These are phyloP conservation scores for Roridomyces roridus DNA, from an alignment of 768 basidiomycete genomes.

Conservation along the genomic window DNA sequence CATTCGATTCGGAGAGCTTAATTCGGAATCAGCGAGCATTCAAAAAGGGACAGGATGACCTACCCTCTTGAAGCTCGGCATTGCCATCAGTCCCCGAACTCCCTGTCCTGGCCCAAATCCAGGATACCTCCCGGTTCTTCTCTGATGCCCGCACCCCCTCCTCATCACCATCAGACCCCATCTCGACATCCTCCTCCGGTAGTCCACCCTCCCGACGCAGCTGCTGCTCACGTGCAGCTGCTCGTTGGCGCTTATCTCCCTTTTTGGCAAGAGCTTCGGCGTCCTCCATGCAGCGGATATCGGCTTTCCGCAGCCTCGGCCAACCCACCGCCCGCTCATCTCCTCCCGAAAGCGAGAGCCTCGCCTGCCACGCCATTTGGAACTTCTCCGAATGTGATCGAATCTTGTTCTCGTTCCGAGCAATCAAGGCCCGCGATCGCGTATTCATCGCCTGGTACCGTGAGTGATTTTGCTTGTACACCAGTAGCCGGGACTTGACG, in stretches of 20 bases:
- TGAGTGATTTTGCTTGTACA: neutral
- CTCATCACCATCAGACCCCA: neutral
- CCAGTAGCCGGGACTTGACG: neutral
- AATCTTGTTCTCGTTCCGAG: too few species aligned
- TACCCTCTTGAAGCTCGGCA: neutral
- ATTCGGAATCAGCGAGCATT: neutral
- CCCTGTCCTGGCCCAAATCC: slow-evolving; percentile 1
- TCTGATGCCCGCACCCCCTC: neutral
- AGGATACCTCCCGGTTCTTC: neutral
- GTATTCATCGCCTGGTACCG: slow-evolving; percentile 7
- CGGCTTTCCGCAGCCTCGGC: neutral
- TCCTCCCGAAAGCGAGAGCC: neutral
- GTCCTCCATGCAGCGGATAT: slow-evolving; percentile 8
- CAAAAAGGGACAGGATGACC: too few species aligned
- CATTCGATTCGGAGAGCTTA: slow-evolving; percentile 17
- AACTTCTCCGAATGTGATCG: too few species aligned
- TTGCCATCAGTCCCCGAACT: neutral
- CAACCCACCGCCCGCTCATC: neutral
- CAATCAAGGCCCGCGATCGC: neutral
- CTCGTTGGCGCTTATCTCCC: neutral
- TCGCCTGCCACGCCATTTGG: too few species aligned
- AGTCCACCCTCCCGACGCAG: neutral
- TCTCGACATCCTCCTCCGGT: neutral
- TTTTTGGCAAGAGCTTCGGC: neutral
- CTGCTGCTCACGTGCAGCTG: neutral